Evolutionary conservation across 441 rosid genomes (phyloP).

Genomic region (Syzygium malaccense): DNA sequence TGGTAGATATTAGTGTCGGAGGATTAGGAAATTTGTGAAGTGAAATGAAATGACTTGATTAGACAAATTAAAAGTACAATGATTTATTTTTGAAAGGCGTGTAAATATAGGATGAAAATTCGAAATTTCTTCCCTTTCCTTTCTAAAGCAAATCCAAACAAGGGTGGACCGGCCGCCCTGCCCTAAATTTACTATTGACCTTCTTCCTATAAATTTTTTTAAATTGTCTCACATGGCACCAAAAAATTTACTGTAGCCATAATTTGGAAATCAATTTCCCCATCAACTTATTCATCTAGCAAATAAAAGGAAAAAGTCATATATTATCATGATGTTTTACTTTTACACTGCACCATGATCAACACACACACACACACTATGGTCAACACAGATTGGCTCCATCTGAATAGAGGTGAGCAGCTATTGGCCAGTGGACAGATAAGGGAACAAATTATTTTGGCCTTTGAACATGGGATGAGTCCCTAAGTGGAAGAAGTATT

Average conservation of each 20-base stretch:
- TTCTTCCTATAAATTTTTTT: not conserved
- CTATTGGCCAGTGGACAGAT: not conserved
- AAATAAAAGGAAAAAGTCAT: not conserved
- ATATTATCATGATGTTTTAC: not conserved
- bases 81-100: not conserved
- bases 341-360: not conserved
- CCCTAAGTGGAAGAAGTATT: slow-evolving; percentile 19
- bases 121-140: too few species aligned
- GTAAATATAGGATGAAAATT: too few species aligned
- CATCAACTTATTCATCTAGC: not conserved
- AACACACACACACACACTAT: not conserved
- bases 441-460: not conserved
- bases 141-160: not conserved
- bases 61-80: not conserved
- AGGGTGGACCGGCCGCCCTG: not conserved
- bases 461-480: not conserved
- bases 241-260: not conserved
- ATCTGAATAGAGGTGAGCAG: not conserved
- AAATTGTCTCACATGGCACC: not conserved
- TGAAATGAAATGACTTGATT: not conserved
- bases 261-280: not conserved
- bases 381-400: not conserved
- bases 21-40: not conserved
- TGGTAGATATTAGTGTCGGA: not conserved
- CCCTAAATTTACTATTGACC: not conserved